phyloP scores from a whole-genome alignment of 352 stramenopile species.

The Phytophthora sojae region DNA sequence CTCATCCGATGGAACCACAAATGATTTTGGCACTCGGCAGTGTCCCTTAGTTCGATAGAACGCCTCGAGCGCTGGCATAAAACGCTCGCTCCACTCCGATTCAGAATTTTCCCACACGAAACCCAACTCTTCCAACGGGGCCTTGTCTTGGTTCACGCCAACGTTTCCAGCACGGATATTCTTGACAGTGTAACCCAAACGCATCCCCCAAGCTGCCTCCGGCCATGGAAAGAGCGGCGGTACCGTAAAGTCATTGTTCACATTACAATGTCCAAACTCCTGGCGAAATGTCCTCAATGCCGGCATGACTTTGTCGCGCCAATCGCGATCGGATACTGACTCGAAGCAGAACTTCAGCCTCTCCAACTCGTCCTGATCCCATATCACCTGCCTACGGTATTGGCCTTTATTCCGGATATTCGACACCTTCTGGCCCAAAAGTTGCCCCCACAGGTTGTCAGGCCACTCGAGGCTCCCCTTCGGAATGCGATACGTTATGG shows the following conservation, averaged over 20 bases:
- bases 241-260: slow-evolving; percentile 37
- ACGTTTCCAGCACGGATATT: slow-evolving; percentile 29
- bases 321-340: slow-evolving; percentile 32
- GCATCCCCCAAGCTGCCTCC: slow-evolving; percentile 32
- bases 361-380: slow-evolving; percentile 30
- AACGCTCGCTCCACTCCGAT: not conserved
- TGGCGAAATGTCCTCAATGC: slow-evolving; percentile 34
- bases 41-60: not conserved
- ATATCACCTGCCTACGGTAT: slow-evolving; percentile 22
- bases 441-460: slow-evolving; percentile 24
- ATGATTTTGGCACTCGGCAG: not conserved
- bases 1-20: not conserved
- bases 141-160: not conserved
- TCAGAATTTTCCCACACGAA: not conserved
- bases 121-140: slow-evolving; percentile 9
- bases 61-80: not conserved
- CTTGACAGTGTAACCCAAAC: slow-evolving; percentile 45
- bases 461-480: slow-evolving; percentile 25
- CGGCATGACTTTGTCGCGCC: slow-evolving; percentile 48
- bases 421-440: slow-evolving; percentile 20
- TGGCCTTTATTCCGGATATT: no score
- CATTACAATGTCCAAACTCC: slow-evolving; percentile 41
- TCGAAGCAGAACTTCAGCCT: slow-evolving; percentile 33
- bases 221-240: slow-evolving; percentile 40
- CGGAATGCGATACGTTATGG: slow-evolving; percentile 13